These are phyloP conservation scores for Trichosporon sp. DNA, from an alignment of 1,284 basidiomycete genomes.

Conservation along the genomic window DNA sequence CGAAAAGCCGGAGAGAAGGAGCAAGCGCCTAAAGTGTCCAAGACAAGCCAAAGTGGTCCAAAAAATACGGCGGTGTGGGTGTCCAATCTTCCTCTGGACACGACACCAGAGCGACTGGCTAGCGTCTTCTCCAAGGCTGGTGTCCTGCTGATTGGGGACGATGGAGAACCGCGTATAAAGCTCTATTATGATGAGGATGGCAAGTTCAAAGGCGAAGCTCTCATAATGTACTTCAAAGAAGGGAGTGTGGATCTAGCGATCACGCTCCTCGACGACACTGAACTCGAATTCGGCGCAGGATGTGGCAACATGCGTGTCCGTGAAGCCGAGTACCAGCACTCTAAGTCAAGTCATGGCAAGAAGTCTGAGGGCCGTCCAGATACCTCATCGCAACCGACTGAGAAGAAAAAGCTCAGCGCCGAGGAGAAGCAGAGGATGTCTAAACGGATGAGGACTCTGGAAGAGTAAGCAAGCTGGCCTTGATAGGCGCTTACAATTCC, in stretches of 20 bases:
- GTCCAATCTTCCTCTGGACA: conserved; percentile 73
- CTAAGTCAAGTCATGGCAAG: conserved; percentile 64
- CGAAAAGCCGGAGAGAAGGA: conserved; percentile 50
- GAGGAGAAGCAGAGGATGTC: conserved; percentile 76
- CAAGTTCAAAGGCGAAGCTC: conserved; percentile 88
- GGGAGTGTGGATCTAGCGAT: conserved; percentile 85
- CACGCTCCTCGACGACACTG: conserved; percentile 85
- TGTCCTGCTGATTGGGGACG: conserved; percentile 84
- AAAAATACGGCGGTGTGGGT: conserved; percentile 91
- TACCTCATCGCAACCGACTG: conserved; percentile 59
- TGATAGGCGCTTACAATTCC: background rate
- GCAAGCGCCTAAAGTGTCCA: conserved; percentile 56
- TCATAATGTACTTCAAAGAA: conserved; percentile 96
- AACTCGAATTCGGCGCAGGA: conserved; percentile 71
- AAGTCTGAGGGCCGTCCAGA: conserved; percentile 60
- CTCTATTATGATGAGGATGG: conserved; percentile 86
- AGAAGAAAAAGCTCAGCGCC: conserved; percentile 58
- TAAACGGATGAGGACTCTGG: conserved; percentile 78
- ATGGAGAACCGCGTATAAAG: conserved; percentile 83
- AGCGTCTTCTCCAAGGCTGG: conserved; percentile 85
- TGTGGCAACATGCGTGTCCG: conserved; percentile 71
- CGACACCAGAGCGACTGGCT: conserved; percentile 69
- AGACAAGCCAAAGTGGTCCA: conserved; percentile 21
- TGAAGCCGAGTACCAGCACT: conserved; percentile 69
- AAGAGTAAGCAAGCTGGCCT: conserved; percentile 58